Conservation (phyloP, 306 rosid species). For the Dalbergia cultrata region DNA sequence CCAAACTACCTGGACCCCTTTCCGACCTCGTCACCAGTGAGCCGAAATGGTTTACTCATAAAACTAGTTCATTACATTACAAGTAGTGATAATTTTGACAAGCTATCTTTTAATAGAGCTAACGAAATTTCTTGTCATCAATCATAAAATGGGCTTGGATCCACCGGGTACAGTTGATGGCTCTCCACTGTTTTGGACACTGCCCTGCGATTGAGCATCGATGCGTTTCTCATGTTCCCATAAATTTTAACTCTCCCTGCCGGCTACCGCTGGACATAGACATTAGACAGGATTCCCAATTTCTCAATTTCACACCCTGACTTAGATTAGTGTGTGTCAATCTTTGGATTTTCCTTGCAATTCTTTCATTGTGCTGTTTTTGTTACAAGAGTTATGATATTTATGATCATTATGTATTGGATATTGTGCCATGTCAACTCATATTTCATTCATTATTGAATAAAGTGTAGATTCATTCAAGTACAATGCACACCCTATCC, state of each 20-base stretch:
- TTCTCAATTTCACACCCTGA: background rate
- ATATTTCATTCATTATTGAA: no score
- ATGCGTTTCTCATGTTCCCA: slow-evolving; percentile 5
- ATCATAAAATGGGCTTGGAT: background rate
- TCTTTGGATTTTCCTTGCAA: background rate
- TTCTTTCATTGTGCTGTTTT: no score
- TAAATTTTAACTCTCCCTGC: background rate
- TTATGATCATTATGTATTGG: no score
- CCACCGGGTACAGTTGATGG: background rate
- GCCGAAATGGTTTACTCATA: no score
- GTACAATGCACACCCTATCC: no score
- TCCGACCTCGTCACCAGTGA: no score
- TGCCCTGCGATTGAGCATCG: background rate
- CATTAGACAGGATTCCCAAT: background rate
- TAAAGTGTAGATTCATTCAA: no score
- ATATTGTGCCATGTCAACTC: no score
- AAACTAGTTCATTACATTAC: no score
- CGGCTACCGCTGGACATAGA: background rate
- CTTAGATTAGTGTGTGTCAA: background rate
- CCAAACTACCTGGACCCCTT: no score
- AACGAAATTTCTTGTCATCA: slow-evolving; percentile 10
- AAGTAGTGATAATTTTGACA: background rate
- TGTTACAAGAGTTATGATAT: no score
- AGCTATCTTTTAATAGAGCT: background rate
- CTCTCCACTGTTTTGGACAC: background rate